phyloP scores from a whole-genome alignment of 257 asterid species.

The Nicotiana noctiflora region DNA sequence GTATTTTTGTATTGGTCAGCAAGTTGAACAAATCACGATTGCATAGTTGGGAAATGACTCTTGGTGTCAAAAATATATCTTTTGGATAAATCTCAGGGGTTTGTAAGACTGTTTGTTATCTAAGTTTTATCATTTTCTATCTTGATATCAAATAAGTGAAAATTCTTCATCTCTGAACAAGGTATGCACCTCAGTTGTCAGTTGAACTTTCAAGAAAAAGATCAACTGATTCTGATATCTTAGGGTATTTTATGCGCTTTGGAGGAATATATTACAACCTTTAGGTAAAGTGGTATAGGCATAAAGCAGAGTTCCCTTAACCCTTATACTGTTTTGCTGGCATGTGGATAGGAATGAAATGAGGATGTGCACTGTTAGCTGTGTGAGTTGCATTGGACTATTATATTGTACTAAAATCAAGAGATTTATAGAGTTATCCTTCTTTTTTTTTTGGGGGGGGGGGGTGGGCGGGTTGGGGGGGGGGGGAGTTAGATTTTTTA shows the following conservation, averaged over 20 bases:
- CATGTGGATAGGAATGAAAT: conserved; percentile 46
- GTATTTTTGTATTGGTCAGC: neutral
- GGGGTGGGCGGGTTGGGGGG: too few relatives aligned
- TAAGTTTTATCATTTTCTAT: neutral
- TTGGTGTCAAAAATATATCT: too few relatives aligned
- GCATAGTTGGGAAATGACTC: too few relatives aligned
- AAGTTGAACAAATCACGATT: too few relatives aligned
- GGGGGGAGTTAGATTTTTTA: too few relatives aligned
- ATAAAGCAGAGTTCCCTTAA: conserved; percentile 29
- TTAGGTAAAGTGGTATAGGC: conserved; percentile 33
- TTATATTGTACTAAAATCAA: neutral
- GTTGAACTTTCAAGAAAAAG: conserved; percentile 36
- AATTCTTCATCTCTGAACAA: conserved; percentile 19
- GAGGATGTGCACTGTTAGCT: conserved; percentile 1
- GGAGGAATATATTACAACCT: conserved; percentile 53
- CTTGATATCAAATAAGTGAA: conserved; percentile 2
- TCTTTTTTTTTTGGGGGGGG: too few relatives aligned
- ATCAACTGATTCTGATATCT: conserved; percentile 60
- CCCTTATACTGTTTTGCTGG: conserved; percentile 34
- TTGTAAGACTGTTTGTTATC: neutral
- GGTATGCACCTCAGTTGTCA: conserved; percentile 31
- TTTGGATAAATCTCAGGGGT: too few relatives aligned
- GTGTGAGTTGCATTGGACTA: neutral
- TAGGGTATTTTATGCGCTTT: conserved; percentile 52
- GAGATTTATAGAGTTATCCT: too few relatives aligned